These are phyloP conservation scores for Hyaloperonospora arabidopsidis DNA, from an alignment of 352 stramenopile species.

Conservation along the genomic window DNA sequence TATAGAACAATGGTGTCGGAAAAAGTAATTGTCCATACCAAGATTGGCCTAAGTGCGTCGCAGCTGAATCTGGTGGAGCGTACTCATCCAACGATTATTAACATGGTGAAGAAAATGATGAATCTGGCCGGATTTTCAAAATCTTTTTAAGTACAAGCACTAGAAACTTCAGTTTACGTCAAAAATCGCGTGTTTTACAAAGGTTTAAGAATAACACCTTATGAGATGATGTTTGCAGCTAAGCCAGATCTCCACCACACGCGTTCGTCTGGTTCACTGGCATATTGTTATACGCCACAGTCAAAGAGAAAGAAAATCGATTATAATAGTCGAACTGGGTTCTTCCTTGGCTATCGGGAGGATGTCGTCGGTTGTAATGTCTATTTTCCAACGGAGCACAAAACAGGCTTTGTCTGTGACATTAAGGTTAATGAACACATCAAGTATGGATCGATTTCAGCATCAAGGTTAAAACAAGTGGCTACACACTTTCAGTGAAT, in stretches of 20 bases:
- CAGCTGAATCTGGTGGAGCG: constrained; percentile 1
- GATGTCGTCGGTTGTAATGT: constrained; percentile 24
- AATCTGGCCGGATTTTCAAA: not conserved
- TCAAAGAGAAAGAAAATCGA: not conserved
- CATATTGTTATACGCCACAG: not conserved
- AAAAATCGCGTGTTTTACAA: constrained; percentile 1
- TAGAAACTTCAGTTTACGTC: constrained; percentile 5
- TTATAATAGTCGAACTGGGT: not conserved
- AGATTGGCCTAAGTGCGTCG: not conserved
- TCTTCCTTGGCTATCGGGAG: constrained; percentile 9
- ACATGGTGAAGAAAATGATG: not conserved
- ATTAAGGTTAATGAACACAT: not conserved
- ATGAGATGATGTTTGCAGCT: not conserved
- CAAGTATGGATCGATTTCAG: not conserved
- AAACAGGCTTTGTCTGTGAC: not conserved
- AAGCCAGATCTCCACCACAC: not conserved
- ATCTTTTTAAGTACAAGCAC: not conserved
- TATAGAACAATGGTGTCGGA: not conserved
- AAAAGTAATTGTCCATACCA: not conserved
- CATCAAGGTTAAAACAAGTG: too few species aligned
- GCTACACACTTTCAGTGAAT: too few species aligned
- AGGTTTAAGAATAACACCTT: not conserved
- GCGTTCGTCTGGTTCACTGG: not conserved
- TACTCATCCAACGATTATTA: not conserved
- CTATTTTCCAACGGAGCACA: constrained; percentile 13